A percentile compares a stretch with the other conserved stretches of the same genome.
Evolutionary conservation across 2,329 filamentous ascomycete genomes (phyloP).

Genomic region (Coniochaeta hoffmannii): DNA sequence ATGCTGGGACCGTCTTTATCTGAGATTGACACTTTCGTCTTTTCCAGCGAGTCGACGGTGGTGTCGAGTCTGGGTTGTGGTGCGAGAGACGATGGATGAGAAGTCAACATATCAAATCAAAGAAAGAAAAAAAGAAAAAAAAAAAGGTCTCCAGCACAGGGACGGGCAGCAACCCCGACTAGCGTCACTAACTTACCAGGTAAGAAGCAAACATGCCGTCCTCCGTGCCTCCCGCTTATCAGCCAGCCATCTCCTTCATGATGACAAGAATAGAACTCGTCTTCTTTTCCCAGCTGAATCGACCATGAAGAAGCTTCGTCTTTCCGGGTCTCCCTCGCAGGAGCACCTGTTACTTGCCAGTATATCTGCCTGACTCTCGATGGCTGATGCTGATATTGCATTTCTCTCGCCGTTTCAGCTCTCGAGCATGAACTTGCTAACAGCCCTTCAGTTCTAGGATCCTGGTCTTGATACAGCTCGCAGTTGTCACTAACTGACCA

Average conservation of each 20-base stretch:
- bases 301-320: constrained; percentile 73
- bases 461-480: not conserved
- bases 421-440: not conserved
- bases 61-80: not conserved
- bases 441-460: not conserved
- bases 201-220: not conserved
- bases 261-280: constrained; percentile 65
- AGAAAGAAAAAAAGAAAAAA: too few relatives aligned
- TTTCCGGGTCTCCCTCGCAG: constrained; percentile 53
- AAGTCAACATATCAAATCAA: not conserved
- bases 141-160: too few relatives aligned
- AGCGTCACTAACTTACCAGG: not conserved
- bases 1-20: not conserved
- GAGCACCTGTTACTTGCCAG: constrained; percentile 86
- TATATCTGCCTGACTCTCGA: constrained; percentile 65
- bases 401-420: not conserved
- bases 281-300: constrained; percentile 89
- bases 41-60: not conserved
- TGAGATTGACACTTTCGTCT: not conserved
- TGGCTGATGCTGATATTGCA: not conserved
- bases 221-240: constrained; percentile 2
- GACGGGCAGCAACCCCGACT: not conserved
- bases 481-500: not conserved
- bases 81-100: too few relatives aligned
- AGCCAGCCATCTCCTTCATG: constrained; percentile 36